phyloP scores from a whole-genome alignment of 192 early-diverging fungal species.

The Gigaspora rosea region DNA sequence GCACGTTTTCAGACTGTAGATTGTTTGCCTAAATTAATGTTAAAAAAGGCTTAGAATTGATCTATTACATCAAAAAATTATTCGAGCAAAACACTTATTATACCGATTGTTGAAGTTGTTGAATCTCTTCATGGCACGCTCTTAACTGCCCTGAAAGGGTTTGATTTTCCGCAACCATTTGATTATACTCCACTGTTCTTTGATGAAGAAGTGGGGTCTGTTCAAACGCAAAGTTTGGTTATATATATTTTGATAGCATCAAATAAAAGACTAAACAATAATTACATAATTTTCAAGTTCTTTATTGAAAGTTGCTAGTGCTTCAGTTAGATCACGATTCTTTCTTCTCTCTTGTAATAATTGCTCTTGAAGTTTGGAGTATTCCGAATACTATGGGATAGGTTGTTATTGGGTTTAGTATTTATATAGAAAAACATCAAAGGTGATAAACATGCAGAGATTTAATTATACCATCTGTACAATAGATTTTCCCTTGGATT shows the following conservation, averaged over 20 bases:
- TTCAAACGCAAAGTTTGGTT: not conserved
- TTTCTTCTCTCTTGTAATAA: not conserved
- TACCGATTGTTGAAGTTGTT: not conserved
- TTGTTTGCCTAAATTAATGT: no score
- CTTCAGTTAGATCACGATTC: not conserved
- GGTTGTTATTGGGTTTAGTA: not conserved
- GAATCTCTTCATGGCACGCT: not conserved
- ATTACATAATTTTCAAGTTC: slow-evolving; percentile 11
- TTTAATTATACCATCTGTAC: slow-evolving; percentile 8
- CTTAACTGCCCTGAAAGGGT: not conserved
- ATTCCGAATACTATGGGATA: not conserved
- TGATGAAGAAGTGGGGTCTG: not conserved
- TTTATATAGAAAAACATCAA: not conserved
- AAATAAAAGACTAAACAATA: not conserved
- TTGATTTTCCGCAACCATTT: not conserved
- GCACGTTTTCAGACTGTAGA: no score
- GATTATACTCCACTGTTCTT: not conserved
- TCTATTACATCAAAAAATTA: no score
- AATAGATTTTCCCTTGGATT: slow-evolving; percentile 15
- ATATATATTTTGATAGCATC: not conserved
- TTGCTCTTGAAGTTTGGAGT: slow-evolving; percentile 11
- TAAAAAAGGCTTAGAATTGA: no score
- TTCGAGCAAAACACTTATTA: not conserved
- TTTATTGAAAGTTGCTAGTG: not conserved
- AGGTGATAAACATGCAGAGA: no score